Conservation (phyloP, 306 rosid species). For the Canavalia ensiformis region DNA sequence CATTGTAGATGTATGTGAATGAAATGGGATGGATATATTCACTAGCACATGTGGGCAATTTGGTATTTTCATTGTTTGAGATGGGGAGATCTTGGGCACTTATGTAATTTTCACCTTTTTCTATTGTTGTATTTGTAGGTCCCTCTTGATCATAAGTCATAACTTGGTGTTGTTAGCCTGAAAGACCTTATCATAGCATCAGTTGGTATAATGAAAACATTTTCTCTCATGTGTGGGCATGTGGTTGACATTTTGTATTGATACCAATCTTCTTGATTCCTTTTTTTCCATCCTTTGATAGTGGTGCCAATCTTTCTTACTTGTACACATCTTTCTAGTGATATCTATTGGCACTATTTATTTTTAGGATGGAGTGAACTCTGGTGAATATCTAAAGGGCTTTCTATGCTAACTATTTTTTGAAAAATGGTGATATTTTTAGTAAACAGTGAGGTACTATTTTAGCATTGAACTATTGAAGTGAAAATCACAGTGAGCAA, state of each 20-base stretch:
- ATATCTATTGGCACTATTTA: constrained; percentile 2
- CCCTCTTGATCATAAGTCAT: constrained; percentile 48
- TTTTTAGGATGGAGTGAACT: constrained; percentile 22
- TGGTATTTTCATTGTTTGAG: constrained; percentile 1
- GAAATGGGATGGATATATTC: background rate
- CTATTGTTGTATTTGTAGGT: constrained; percentile 52
- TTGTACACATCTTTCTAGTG: constrained; percentile 17
- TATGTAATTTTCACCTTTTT: constrained; percentile 45
- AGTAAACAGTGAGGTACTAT: constrained; percentile 22
- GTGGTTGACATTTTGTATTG: constrained; percentile 28
- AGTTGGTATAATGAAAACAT: constrained; percentile 48
- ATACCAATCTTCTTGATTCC: constrained; percentile 40
- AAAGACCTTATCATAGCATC: constrained; percentile 48
- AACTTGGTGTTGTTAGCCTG: constrained; percentile 47
- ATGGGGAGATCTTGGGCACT: constrained; percentile 40
- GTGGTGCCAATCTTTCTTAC: constrained; percentile 4
- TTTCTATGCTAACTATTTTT: background rate
- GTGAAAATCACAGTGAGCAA: constrained; percentile 42
- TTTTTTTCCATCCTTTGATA: background rate
- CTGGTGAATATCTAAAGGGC: constrained; percentile 13
- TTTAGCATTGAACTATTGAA: constrained; percentile 23
- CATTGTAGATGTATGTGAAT: constrained; percentile 11
- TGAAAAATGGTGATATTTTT: constrained; percentile 1
- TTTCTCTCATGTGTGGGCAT: constrained; percentile 42
- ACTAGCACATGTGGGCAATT: background rate